Evolutionary conservation across 2,329 filamentous ascomycete genomes (phyloP), one percentile per base, ranked within the genome.

Genomic region (Talaromyces sp.): DNA sequence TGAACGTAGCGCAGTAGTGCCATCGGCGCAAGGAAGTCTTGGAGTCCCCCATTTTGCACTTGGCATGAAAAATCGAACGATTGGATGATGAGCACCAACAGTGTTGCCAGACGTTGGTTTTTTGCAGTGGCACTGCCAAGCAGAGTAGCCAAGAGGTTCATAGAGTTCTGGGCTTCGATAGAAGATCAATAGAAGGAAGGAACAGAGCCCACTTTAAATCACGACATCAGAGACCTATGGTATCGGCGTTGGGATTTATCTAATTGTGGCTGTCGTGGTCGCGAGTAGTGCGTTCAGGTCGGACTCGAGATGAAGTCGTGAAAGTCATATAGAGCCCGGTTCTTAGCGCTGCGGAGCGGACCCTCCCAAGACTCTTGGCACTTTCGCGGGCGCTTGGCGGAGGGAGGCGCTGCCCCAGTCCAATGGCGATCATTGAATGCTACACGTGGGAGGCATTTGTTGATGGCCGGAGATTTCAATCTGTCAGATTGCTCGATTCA

Each of bases 281-380:
- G 14, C n/a, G 48, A 19, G 45, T 48, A 10, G 45, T 48, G 22
- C 14, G 45, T 27, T 19, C 13, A 48, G 13, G 45, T 31, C 27
- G 27, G 13, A n/a, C 13, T 52, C 14, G 14, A 10, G 8, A 52
- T 31, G 27, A 52, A 33, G 48, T 6, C 48, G 33, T 31, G 27
- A 16, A 52, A 52, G 48, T 6, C 48, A 33, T 52, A 33, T 24
- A 52, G 48, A 22, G 22, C 22, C 3, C 37, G 31, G 14, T 19
- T 27, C 56, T 39, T 39, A 35, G 37, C 56, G 13, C n/a, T 13
- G 11, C 56, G 56, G 56, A 59, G 56, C 56, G 56, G 56, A 45
- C 37, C 37, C 14, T 19, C 13, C n/a, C 33, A 39, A 24, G 33
- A 13, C 10, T 13, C 56, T 59, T 45, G 56, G 56, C 39, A 59